These are phyloP conservation scores for Cladosporium sp. DNA, from an alignment of 2,329 filamentous ascomycete species.

Conservation along the genomic window DNA sequence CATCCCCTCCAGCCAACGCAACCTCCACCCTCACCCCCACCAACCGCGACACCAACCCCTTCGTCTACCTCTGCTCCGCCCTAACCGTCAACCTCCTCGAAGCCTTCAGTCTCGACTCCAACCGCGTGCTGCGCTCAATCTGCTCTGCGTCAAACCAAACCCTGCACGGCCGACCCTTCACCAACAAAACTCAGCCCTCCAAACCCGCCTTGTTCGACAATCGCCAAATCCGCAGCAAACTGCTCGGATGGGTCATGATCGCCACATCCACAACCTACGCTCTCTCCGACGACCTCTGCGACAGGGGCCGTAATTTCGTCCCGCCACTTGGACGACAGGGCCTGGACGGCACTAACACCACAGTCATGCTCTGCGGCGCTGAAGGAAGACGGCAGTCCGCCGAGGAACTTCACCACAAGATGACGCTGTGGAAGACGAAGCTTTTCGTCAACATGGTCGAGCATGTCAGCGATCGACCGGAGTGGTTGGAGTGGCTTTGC, in stretches of 20 bases:
- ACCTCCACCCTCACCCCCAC: conserved; percentile 10
- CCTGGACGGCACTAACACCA: conserved; percentile 19
- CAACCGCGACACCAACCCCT: conserved; percentile 14
- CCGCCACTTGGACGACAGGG: conserved; percentile 14
- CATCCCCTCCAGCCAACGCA: background rate
- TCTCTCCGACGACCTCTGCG: conserved; percentile 17
- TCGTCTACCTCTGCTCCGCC: conserved; percentile 24
- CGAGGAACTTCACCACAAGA: conserved; percentile 10
- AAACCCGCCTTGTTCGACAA: conserved; percentile 11
- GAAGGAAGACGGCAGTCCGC: conserved; percentile 13
- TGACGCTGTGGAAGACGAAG: conserved; percentile 19
- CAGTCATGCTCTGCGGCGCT: conserved; percentile 20
- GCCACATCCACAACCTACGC: conserved; percentile 16
- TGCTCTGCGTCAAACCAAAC: conserved; percentile 16
- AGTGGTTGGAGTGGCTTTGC: conserved; percentile 20
- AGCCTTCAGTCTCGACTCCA: conserved; percentile 21
- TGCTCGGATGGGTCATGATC: conserved; percentile 20
- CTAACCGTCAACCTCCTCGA: conserved; percentile 21
- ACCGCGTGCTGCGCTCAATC: conserved; percentile 18
- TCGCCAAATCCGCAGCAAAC: conserved; percentile 16
- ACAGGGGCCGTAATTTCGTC: conserved; percentile 7
- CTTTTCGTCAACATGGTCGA: conserved; percentile 20
- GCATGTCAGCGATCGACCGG: conserved; percentile 19
- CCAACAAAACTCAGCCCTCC: background rate
- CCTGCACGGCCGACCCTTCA: background rate